Evolutionary conservation across 1,284 basidiomycete genomes (phyloP).

Genomic region (Rhizoctonia solani): DNA sequence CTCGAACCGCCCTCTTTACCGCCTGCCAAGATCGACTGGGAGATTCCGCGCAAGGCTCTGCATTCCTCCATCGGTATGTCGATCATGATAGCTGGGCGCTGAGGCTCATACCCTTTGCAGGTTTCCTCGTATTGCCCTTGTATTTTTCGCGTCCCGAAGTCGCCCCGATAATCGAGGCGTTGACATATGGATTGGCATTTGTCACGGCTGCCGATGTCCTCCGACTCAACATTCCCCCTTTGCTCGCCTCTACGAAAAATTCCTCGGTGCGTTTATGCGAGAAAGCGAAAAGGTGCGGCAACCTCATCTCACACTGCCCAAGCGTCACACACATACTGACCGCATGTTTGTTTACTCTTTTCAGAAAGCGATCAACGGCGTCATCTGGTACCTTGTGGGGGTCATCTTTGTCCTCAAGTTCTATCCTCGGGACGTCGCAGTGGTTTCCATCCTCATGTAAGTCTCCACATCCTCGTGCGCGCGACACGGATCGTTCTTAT

Average conservation of each 20-base stretch:
- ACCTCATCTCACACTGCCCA: background rate
- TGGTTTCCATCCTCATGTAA: conserved; percentile 85
- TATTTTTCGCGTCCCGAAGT: conserved; percentile 62
- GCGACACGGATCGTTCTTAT: too few species aligned
- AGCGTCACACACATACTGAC: background rate
- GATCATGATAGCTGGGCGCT: conserved; percentile 17
- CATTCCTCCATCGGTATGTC: conserved; percentile 87
- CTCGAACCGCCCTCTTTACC: conserved; percentile 14
- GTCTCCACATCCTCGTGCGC: conserved; percentile 44
- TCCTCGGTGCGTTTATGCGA: conserved; percentile 89
- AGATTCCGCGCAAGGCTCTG: conserved; percentile 89
- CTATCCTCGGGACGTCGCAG: conserved; percentile 86
- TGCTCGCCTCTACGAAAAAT: conserved; percentile 74
- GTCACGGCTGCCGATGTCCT: conserved; percentile 80
- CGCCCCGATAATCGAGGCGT: conserved; percentile 61
- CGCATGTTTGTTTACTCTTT: background rate
- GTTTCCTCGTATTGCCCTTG: conserved; percentile 82
- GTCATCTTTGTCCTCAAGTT: conserved; percentile 80
- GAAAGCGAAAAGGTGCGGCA: conserved; percentile 79
- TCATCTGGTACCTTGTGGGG: conserved; percentile 94
- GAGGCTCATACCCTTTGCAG: conserved; percentile 53
- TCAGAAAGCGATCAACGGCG: conserved; percentile 80
- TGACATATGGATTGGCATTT: conserved; percentile 69
- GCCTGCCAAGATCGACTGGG: conserved; percentile 58
- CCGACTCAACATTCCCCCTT: conserved; percentile 73